Conservation (phyloP, 352 stramenopile genomes). For the Saprolegnia parasitica region DNA sequence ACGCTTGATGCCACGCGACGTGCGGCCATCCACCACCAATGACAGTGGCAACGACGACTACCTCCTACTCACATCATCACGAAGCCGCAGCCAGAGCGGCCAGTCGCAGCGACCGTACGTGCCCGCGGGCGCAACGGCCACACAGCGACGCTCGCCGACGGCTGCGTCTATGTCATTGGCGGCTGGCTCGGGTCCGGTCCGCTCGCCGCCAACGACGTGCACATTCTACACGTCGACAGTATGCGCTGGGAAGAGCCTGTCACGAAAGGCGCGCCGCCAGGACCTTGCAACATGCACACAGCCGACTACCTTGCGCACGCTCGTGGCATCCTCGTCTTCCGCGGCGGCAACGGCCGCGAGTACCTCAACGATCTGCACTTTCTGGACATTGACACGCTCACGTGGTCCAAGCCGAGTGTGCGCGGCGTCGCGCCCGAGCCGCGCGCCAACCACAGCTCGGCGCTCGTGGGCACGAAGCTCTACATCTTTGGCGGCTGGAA, state of each 20-base stretch:
- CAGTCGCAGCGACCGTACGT: conserved; percentile 21
- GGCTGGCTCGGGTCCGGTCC: conserved; percentile 92
- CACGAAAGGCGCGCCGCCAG: conserved; percentile 43
- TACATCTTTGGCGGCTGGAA: conserved; percentile 96
- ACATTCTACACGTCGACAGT: conserved; percentile 84
- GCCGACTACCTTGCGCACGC: conserved; percentile 86
- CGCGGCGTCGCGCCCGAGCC: conserved; percentile 76
- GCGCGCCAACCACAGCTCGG: conserved; percentile 93
- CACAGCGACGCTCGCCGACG: conserved; percentile 89
- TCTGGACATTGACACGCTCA: conserved; percentile 83
- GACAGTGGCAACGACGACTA: conserved; percentile 14
- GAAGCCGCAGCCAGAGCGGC: conserved; percentile 5
- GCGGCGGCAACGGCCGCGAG: conserved; percentile 90
- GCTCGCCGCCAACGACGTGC: conserved; percentile 88
- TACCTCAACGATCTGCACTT: conserved; percentile 96
- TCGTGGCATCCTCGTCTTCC: conserved; percentile 90
- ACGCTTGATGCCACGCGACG: conserved; percentile 1
- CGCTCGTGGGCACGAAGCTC: conserved; percentile 81
- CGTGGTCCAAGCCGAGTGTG: conserved; percentile 79
- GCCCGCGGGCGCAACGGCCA: conserved; percentile 91
- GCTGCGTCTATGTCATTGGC: conserved; percentile 91
- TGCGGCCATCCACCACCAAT: not conserved
- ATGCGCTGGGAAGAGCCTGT: conserved; percentile 59
- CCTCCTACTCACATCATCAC: conserved; percentile 26
- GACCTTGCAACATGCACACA: conserved; percentile 98